These are phyloP conservation scores for Trypanosoma caninum DNA, from an alignment of 208 protist species.

Conservation along the genomic window DNA sequence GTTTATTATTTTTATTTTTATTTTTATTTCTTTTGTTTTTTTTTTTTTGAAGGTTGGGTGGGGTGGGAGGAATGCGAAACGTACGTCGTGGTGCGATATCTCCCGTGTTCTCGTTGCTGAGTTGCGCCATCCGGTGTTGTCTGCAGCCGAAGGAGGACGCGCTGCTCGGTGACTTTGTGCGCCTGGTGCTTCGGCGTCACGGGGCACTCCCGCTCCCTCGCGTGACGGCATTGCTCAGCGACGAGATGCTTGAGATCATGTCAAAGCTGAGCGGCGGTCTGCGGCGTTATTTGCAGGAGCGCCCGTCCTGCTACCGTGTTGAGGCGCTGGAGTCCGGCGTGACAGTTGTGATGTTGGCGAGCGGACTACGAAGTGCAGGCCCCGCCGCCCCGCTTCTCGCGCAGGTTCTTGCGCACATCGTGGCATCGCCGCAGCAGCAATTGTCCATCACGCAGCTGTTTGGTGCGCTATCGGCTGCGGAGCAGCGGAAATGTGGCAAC, in stretches of 20 bases:
- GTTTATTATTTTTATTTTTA: too few relatives aligned
- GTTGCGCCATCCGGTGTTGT: background rate
- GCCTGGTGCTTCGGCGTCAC: constrained; percentile 20
- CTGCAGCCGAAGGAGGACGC: constrained; percentile 16
- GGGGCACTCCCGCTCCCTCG: constrained; percentile 67
- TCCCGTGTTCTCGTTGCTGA: background rate
- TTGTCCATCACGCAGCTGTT: constrained; percentile 15
- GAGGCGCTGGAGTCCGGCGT: constrained; percentile 37
- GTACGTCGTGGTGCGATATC: background rate
- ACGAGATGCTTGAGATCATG: constrained; percentile 54
- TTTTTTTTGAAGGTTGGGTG: background rate
- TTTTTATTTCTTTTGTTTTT: background rate
- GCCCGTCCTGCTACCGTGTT: constrained; percentile 16
- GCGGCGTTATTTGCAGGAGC: constrained; percentile 24
- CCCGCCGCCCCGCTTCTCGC: constrained; percentile 7
- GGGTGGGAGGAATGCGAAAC: constrained; percentile 7
- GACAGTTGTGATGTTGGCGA: constrained; percentile 31
- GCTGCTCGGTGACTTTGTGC: constrained; percentile 7
- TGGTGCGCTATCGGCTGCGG: constrained; percentile 6
- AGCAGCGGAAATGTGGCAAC: constrained; percentile 24
- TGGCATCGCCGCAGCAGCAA: constrained; percentile 29
- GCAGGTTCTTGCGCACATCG: constrained; percentile 37
- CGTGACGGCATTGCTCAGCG: constrained; percentile 42
- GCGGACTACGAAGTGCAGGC: constrained; percentile 8
- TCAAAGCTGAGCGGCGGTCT: constrained; percentile 30